Conservation (phyloP, 768 basidiomycete species). For the Gelatoporia subvermispora region DNA sequence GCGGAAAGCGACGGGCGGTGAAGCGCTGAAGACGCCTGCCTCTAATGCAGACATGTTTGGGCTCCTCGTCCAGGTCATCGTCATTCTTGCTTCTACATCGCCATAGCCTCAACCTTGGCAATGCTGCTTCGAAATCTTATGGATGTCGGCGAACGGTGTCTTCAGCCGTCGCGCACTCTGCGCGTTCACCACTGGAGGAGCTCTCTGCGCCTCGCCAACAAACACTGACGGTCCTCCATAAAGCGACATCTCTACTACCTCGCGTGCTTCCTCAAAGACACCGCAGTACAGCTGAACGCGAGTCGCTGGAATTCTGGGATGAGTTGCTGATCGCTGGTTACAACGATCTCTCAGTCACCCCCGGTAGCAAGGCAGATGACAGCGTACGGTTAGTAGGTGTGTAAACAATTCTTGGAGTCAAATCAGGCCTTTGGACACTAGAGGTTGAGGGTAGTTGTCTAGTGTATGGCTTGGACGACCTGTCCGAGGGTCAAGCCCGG, state of each 20-base stretch:
- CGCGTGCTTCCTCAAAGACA: constrained; percentile 31
- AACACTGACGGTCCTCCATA: constrained; percentile 45
- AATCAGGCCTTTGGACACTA: too few species aligned
- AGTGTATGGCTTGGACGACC: constrained; percentile 59
- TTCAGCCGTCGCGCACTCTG: constrained; percentile 3
- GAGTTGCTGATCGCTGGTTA: constrained; percentile 33
- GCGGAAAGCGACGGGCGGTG: too few species aligned
- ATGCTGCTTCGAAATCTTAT: background rate
- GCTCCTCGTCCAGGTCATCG: constrained; percentile 15
- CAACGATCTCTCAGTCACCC: constrained; percentile 24
- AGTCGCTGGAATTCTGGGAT: constrained; percentile 44
- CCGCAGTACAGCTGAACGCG: constrained; percentile 15
- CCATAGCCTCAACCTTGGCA: constrained; percentile 5
- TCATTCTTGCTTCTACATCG: constrained; percentile 1
- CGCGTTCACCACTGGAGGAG: constrained; percentile 2
- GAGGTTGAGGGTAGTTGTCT: background rate
- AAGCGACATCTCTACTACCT: constrained; percentile 41
- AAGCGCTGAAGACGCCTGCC: background rate
- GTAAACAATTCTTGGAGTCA: constrained; percentile 14
- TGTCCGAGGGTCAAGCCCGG: constrained; percentile 36
- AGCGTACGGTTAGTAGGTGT: constrained; percentile 44
- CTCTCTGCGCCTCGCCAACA: constrained; percentile 14
- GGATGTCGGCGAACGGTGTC: constrained; percentile 13
- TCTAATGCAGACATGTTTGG: constrained; percentile 26
- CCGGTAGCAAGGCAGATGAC: constrained; percentile 23